These are phyloP conservation scores for Serendipita sp. DNA, from an alignment of 768 basidiomycete species.

Conservation along the genomic window DNA sequence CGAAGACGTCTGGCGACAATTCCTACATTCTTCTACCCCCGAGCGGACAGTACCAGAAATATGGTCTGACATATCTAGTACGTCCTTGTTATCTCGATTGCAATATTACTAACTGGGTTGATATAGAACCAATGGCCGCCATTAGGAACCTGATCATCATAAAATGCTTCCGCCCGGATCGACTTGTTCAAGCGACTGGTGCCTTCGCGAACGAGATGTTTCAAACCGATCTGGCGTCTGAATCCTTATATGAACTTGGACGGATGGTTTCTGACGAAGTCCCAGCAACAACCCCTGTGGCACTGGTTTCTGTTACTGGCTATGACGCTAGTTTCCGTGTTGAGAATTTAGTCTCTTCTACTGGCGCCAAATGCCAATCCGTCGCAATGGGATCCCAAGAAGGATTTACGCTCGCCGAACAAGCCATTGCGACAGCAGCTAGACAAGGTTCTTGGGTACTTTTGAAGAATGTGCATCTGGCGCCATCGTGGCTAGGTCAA, in stretches of 20 bases:
- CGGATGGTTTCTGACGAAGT: slow-evolving; percentile 69
- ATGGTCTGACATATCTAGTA: slow-evolving; percentile 68
- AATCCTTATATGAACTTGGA: slow-evolving; percentile 61
- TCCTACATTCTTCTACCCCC: slow-evolving; percentile 50
- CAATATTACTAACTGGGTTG: background rate
- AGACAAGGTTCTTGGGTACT: slow-evolving; percentile 93
- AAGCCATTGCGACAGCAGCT: slow-evolving; percentile 84
- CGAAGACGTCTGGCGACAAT: slow-evolving; percentile 51
- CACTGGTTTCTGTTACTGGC: slow-evolving; percentile 83
- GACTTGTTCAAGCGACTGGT: slow-evolving; percentile 69
- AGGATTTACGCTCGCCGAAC: slow-evolving; percentile 90
- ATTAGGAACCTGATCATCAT: slow-evolving; percentile 63
- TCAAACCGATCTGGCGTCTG: slow-evolving; percentile 56
- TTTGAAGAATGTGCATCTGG: slow-evolving; percentile 93
- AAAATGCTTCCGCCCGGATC: slow-evolving; percentile 87
- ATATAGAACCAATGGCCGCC: slow-evolving; percentile 42
- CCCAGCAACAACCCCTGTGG: slow-evolving; percentile 64
- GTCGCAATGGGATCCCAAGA: slow-evolving; percentile 99
- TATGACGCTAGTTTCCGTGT: slow-evolving; percentile 98
- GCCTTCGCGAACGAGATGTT: slow-evolving; percentile 64
- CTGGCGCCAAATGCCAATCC: slow-evolving; percentile 60
- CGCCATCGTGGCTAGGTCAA: slow-evolving; percentile 88
- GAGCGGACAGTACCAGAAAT: slow-evolving; percentile 57
- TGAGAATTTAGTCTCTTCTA: slow-evolving; percentile 68
- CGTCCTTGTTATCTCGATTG: slow-evolving; percentile 17